These are phyloP conservation scores for Chrysopogon serrulatus DNA, from an alignment of 176 grass and related monocot genomes.

Conservation along the genomic window DNA sequence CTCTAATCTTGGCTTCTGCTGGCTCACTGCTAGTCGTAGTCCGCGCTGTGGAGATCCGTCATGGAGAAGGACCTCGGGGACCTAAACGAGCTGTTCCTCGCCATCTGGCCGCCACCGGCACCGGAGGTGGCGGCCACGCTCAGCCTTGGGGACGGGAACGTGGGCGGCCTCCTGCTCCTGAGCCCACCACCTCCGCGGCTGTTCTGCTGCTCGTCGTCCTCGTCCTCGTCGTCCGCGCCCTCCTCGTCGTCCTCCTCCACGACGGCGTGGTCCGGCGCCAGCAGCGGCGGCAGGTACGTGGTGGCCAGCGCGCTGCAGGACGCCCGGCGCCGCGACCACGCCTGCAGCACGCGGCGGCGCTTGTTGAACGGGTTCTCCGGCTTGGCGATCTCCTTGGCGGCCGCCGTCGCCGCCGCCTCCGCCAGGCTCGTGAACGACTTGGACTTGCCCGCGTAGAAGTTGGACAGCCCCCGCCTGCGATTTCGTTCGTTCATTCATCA, in stretches of 20 bases:
- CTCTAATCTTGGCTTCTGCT: background rate
- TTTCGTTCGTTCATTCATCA: no score
- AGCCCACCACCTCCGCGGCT: background rate
- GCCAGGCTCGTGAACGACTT: conserved; percentile 76
- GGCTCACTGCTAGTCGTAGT: conserved; percentile 1
- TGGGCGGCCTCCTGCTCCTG: background rate
- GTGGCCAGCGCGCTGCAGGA: conserved; percentile 67
- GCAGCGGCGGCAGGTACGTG: conserved; percentile 43
- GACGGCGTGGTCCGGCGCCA: conserved; percentile 37
- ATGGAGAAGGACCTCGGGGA: conserved; percentile 69
- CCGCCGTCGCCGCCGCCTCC: conserved; percentile 45
- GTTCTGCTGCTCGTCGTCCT: background rate
- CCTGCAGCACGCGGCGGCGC: conserved; percentile 48
- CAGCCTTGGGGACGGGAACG: conserved; percentile 38
- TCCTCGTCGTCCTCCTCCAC: conserved; percentile 60
- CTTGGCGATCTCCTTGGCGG: conserved; percentile 63
- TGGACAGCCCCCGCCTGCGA: conserved; percentile 70
- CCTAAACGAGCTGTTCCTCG: conserved; percentile 31
- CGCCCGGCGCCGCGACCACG: conserved; percentile 45
- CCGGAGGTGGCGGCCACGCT: background rate
- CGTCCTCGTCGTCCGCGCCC: conserved; percentile 26
- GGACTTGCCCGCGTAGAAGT: conserved; percentile 83
- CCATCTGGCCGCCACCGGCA: background rate
- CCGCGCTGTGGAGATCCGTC: conserved; percentile 52
- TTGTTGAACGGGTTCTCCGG: conserved; percentile 96